A percentile compares a stretch with the other conserved stretches of the same genome.
Evolutionary conservation across 148 eudicot species (phyloP).

Genomic region (Camellia lanceoleosa): DNA sequence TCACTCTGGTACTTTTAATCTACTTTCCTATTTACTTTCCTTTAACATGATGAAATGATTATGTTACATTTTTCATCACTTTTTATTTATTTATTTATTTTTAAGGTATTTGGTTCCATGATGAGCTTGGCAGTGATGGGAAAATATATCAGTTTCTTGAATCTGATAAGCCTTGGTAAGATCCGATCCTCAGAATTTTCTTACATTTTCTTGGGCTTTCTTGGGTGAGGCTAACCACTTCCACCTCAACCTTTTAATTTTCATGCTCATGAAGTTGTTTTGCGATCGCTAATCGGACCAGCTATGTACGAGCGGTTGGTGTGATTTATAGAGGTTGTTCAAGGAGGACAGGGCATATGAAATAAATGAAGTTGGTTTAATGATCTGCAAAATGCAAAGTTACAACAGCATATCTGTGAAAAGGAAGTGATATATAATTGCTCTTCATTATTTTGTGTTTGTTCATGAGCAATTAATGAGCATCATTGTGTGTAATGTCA

Average conservation of each 20-base stretch:
- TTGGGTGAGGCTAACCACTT: background rate
- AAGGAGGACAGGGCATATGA: too few species aligned
- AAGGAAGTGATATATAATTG: too few species aligned
- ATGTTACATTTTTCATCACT: background rate
- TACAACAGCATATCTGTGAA: too few species aligned
- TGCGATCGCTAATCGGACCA: background rate
- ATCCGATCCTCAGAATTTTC: background rate
- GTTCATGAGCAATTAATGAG: too few species aligned
- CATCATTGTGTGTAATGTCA: too few species aligned
- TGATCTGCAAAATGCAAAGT: too few species aligned
- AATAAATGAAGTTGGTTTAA: too few species aligned
- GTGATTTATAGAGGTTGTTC: too few species aligned
- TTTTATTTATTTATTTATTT: background rate
- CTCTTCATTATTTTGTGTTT: too few species aligned
- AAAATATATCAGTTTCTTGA: background rate
- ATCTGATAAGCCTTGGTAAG: background rate
- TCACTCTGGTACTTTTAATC: background rate
- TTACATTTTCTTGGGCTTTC: too few species aligned
- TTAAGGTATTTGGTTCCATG: background rate
- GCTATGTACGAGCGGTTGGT: background rate
- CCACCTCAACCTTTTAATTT: background rate
- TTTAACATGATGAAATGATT: background rate
- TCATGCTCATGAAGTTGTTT: background rate
- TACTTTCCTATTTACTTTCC: background rate
- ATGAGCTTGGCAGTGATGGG: background rate